Evolutionary conservation across 2,329 filamentous ascomycete genomes (phyloP).

Genomic region (Botrytis tulipae): DNA sequence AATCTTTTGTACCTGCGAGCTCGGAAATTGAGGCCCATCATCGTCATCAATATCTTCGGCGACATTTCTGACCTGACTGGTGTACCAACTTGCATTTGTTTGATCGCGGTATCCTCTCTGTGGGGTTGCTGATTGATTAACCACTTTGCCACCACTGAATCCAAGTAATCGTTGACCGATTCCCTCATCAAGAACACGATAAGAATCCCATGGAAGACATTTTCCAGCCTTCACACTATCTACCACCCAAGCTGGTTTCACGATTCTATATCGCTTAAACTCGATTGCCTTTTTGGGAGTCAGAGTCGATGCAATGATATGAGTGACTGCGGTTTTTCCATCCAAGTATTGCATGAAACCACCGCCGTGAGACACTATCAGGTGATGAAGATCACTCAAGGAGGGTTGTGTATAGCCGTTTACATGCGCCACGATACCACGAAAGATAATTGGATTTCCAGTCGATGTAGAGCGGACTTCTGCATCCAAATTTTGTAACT

Average conservation of each 20-base stretch:
- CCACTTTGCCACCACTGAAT: slow-evolving; percentile 59
- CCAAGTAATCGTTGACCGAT: slow-evolving; percentile 75
- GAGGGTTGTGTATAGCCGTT: slow-evolving; percentile 96
- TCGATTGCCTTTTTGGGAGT: slow-evolving; percentile 93
- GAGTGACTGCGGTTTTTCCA: slow-evolving; percentile 89
- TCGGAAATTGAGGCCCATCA: slow-evolving; percentile 40
- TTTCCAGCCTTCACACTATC: slow-evolving; percentile 82
- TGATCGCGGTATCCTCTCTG: slow-evolving; percentile 74
- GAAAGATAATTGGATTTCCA: slow-evolving; percentile 82
- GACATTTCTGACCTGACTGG: slow-evolving; percentile 59
- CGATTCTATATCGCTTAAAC: slow-evolving; percentile 82
- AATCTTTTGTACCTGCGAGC: slow-evolving; percentile 25
- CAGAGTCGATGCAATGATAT: slow-evolving; percentile 87
- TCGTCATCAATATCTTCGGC: slow-evolving; percentile 45
- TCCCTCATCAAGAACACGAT: slow-evolving; percentile 81
- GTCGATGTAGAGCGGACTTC: slow-evolving; percentile 68
- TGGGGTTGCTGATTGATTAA: slow-evolving; percentile 62
- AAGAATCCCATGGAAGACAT: slow-evolving; percentile 81
- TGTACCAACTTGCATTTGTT: slow-evolving; percentile 80
- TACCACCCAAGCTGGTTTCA: slow-evolving; percentile 91
- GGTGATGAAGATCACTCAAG: slow-evolving; percentile 79
- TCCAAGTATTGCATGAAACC: slow-evolving; percentile 94
- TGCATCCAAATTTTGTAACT: slow-evolving; percentile 90
- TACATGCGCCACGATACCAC: slow-evolving; percentile 84
- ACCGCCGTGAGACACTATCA: slow-evolving; percentile 91